Percentiles rank a stretch among this genome's conserved stretches.
phyloP scores from a whole-genome alignment of 257 asterid genomes.

The Solanum rostratum region DNA sequence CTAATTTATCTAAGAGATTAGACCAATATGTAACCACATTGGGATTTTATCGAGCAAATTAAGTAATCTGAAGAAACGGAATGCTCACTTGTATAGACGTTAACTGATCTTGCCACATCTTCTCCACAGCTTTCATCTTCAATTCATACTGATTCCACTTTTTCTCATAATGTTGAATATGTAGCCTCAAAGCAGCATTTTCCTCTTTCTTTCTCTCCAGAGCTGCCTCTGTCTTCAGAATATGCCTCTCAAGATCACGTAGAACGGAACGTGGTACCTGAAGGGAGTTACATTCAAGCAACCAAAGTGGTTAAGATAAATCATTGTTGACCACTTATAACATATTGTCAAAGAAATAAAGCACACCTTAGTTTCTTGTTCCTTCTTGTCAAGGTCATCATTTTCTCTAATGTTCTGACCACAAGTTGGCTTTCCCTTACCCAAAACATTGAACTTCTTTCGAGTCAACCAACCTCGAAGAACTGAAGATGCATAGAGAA shows the following conservation, averaged over 20 bases:
- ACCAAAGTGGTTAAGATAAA: neutral
- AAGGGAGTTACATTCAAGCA: constrained; percentile 12
- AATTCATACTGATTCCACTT: constrained; percentile 41
- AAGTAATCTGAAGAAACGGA: neutral
- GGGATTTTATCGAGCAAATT: neutral
- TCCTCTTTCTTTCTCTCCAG: constrained; percentile 42
- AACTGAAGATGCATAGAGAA: constrained; percentile 6
- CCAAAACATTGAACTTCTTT: constrained; percentile 1
- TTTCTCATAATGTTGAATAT: constrained; percentile 31
- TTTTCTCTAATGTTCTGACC: neutral
- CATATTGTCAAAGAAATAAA: neutral
- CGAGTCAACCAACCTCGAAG: constrained; percentile 24
- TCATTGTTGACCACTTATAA: neutral
- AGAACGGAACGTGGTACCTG: constrained; percentile 23
- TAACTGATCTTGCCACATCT: constrained; percentile 71
- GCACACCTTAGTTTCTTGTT: constrained; percentile 16
- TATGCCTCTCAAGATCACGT: constrained; percentile 41
- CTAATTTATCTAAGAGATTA: neutral
- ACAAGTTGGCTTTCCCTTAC: neutral
- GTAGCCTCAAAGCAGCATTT: constrained; percentile 28
- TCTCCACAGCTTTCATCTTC: constrained; percentile 55
- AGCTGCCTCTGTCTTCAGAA: constrained; percentile 48
- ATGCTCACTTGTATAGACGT: constrained; percentile 48
- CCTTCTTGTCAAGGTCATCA: constrained; percentile 1
- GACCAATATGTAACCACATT: neutral